These are phyloP conservation scores for Asterophora lycoperdoides DNA, from an alignment of 768 basidiomycete genomes.

Conservation along the genomic window DNA sequence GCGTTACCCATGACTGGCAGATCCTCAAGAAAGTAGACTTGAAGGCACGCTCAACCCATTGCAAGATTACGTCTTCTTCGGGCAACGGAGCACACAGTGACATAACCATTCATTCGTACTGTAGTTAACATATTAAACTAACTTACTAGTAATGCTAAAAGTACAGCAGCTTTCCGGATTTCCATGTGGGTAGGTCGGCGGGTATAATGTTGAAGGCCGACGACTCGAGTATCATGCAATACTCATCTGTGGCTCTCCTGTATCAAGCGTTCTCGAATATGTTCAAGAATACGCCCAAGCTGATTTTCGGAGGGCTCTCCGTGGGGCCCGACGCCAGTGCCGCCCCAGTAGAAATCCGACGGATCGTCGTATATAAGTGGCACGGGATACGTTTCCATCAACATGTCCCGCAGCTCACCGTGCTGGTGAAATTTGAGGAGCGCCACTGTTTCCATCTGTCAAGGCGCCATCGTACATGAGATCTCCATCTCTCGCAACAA, in stretches of 20 bases:
- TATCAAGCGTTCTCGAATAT: constrained; percentile 46
- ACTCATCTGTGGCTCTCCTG: constrained; percentile 15
- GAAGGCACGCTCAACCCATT: no score
- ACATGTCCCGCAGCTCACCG: constrained; percentile 44
- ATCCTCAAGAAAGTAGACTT: no score
- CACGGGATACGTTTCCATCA: constrained; percentile 50
- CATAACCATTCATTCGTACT: no score
- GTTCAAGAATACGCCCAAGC: constrained; percentile 56
- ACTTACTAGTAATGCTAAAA: no score
- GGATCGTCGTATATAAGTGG: constrained; percentile 51
- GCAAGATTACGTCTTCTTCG: no score
- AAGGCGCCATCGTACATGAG: background rate
- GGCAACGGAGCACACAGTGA: no score
- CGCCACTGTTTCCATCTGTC: constrained; percentile 67
- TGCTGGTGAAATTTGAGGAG: constrained; percentile 71
- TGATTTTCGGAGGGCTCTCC: constrained; percentile 46
- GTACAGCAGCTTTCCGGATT: no score
- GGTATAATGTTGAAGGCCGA: no score
- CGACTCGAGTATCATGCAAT: background rate
- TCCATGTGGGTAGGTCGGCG: background rate
- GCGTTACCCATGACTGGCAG: no score
- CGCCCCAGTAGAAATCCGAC: constrained; percentile 68
- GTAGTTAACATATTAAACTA: no score
- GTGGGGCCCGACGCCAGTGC: constrained; percentile 41
- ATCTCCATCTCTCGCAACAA: background rate